Evolutionary conservation across 208 protist species (phyloP), one percentile per base, ranked within the genome.

Genomic region (Crithidia mellificae): DNA sequence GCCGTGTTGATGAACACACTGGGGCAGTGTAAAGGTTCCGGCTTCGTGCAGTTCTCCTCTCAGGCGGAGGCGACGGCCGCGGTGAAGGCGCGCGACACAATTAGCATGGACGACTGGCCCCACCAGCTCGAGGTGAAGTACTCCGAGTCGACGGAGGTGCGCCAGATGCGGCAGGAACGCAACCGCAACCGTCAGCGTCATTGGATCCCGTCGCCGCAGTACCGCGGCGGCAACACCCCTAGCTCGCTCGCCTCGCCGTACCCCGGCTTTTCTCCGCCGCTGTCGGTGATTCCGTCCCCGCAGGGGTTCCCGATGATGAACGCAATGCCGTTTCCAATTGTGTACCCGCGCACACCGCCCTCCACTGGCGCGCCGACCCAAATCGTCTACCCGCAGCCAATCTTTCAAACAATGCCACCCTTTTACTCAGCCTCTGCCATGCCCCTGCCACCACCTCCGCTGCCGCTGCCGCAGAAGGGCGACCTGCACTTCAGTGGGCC

Each of bases 1-100:
- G 87, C 84, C 1, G 87, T 96, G 9, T 53, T 96, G n/a, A 92
- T 91, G 74, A 94, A 94, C 49, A 74, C 81, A n/a, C 71, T 88
- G 25, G 91, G 91, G n/a, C 91, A 96, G 68, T 96, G 91, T 70
- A 96, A 96, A 69, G 91, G 91, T 4, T 93, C 88, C 27, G 91
- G 91, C 6, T 96, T 96, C 75, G 91, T 94, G 19, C 88, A 93
- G 69, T 96, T 96, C 62, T 68, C 82, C 24, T 77, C 78, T 0
- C 72, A 86, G 27, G 77, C 88, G 32, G 84, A 94, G 50, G 91
- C 91, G 20, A 85, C 77, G 24, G 74, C 73, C 3, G 88, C 87
- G 22, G 78, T 96, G 46, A 66, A 80, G 2, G 85, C 83, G 47
- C 53, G 68, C 12, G 75, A 80, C 27, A 66, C 30, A 17, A 78